Evolutionary conservation across 768 basidiomycete species (phyloP), one percentile per base, ranked within the genome.

Genomic region (Calocera cornea): DNA sequence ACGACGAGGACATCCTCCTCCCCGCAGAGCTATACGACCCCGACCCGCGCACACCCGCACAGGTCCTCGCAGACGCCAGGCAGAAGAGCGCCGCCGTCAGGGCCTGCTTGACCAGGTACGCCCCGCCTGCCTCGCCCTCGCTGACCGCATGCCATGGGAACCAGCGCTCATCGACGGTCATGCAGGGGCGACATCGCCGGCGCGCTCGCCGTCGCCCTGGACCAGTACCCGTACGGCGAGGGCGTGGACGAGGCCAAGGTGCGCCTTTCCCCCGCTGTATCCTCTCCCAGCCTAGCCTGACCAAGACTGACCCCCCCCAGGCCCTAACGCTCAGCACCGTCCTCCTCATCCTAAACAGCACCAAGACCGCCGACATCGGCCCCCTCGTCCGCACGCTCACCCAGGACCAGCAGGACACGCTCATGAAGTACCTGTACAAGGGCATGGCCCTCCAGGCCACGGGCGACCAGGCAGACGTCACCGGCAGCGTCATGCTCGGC

Each of bases 391-490:
- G 87, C 73, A 76, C 81, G 0, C 82, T 97, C 34, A 83, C 87
- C 1, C 83, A 83, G 71, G 88, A 90, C 64, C 79, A 83, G 49
- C 91, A 94, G 73, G 95, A 97, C 74, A 90, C 87, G 34, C 82
- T 97, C 66, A 98, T 97, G 95, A 95, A 95, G 75, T 98, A 95
- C 74, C 80, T 98, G 17, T 98, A 97, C 84, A 98, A 98, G 79
- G 95, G 92, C 17, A 97, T 97, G 95, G 84, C 81, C 19, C 76
- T 82, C 72, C 79, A 81, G 1, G n/a, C n/a, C n/a, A n/a, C n/a
- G n/a, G 86, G 81, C 10, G 27, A 60, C 17, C 81, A 83, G 75
- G 82, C 84, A 34, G 86, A 87, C 70, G 80, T 86, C 67, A 84
- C 81, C 71, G 85, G 86, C 47, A 86, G 84, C 70, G 85, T 87